Conservation (phyloP, 768 basidiomycete species). For the Ramaria rubella region DNA sequence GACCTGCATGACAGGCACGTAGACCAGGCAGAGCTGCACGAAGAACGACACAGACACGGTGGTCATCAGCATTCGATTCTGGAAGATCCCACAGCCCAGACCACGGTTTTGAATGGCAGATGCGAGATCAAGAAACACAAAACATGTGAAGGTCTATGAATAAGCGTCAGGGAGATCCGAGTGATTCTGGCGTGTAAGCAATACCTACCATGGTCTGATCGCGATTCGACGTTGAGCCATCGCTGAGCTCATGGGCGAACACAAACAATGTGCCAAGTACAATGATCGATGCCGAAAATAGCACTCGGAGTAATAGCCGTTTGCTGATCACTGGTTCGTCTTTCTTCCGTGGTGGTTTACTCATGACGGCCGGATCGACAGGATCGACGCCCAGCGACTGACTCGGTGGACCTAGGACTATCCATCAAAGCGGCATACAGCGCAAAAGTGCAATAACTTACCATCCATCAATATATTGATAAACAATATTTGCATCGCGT, state of each 20-base stretch:
- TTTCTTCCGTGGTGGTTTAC: slow-evolving; percentile 86
- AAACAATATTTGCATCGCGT: slow-evolving; percentile 98
- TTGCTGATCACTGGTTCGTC: slow-evolving; percentile 80
- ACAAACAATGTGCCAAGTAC: slow-evolving; percentile 84
- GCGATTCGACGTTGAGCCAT: slow-evolving; percentile 74
- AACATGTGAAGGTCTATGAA: slow-evolving; percentile 85
- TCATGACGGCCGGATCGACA: slow-evolving; percentile 90
- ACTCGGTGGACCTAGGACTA: slow-evolving; percentile 71
- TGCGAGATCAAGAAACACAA: slow-evolving; percentile 94
- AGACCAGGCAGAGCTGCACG: slow-evolving; percentile 79
- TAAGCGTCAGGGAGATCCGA: neutral
- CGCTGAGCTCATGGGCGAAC: slow-evolving; percentile 75
- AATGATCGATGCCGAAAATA: slow-evolving; percentile 92
- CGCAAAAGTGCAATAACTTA: slow-evolving; percentile 25
- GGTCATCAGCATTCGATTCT: slow-evolving; percentile 84
- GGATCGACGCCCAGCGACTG: slow-evolving; percentile 97
- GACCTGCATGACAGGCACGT: slow-evolving; percentile 84
- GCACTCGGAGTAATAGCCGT: slow-evolving; percentile 66
- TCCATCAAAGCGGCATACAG: neutral
- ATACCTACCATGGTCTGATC: slow-evolving; percentile 92
- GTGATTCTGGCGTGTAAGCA: neutral
- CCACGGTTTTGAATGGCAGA: slow-evolving; percentile 94
- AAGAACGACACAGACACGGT: slow-evolving; percentile 85
- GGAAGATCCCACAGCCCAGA: slow-evolving; percentile 71
- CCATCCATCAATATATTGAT: slow-evolving; percentile 99